Conservation (phyloP, 768 basidiomycete genomes). For the Mycena galopus region DNA sequence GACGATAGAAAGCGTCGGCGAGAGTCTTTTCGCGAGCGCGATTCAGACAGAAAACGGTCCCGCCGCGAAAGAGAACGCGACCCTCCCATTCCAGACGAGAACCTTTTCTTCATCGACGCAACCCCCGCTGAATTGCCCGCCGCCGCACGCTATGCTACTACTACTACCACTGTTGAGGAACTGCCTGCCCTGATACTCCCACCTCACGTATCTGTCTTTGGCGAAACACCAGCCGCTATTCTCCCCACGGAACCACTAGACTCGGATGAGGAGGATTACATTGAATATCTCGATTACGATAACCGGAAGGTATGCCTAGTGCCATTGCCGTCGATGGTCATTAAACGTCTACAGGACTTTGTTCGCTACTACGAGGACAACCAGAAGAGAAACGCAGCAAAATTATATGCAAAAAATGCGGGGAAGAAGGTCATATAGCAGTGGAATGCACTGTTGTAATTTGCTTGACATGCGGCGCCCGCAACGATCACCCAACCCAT, state of each 20-base stretch:
- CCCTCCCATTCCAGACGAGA: slow-evolving; percentile 28
- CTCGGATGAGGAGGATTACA: slow-evolving; percentile 73
- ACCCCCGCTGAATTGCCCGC: slow-evolving; percentile 53
- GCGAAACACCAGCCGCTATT: slow-evolving; percentile 60
- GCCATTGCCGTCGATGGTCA: not conserved
- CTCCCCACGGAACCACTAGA: slow-evolving; percentile 55
- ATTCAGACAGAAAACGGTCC: slow-evolving; percentile 16
- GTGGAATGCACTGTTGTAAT: slow-evolving; percentile 79
- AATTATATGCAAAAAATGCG: slow-evolving; percentile 82
- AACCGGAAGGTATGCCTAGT: slow-evolving; percentile 63
- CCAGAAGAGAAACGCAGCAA: slow-evolving; percentile 59
- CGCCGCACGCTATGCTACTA: slow-evolving; percentile 29
- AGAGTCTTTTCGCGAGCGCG: slow-evolving; percentile 33
- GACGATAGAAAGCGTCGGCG: slow-evolving; percentile 39
- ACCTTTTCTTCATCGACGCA: slow-evolving; percentile 66
- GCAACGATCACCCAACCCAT: slow-evolving; percentile 82
- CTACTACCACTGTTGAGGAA: slow-evolving; percentile 29
- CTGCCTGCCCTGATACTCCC: slow-evolving; percentile 66
- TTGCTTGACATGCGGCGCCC: slow-evolving; percentile 84
- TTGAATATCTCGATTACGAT: slow-evolving; percentile 85
- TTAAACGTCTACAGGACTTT: slow-evolving; percentile 55
- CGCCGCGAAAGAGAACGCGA: slow-evolving; percentile 18
- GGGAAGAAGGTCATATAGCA: slow-evolving; percentile 79
- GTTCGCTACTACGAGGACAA: slow-evolving; percentile 76
- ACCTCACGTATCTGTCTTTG: slow-evolving; percentile 75